A percentile compares a stretch with the other conserved stretches of the same genome.
Evolutionary conservation across 148 eudicot species (phyloP).

Genomic region (Persicaria tinctoria): DNA sequence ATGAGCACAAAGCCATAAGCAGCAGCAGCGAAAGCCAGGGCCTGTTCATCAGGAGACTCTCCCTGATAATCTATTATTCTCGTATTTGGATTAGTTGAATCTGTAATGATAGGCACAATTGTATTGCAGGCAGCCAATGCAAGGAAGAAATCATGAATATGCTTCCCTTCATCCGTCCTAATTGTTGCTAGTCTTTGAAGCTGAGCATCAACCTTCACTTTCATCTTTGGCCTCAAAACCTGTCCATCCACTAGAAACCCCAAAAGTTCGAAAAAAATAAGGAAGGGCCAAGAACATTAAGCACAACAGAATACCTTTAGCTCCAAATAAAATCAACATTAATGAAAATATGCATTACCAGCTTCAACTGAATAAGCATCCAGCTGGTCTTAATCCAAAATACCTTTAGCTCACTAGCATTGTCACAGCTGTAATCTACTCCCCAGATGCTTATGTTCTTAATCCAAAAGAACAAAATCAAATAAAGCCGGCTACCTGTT

Average conservation of each 20-base stretch:
- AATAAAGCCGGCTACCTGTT: too few species aligned
- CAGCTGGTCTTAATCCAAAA: too few species aligned
- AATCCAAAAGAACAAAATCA: too few species aligned
- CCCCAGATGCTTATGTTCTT: slow-evolving; percentile 87
- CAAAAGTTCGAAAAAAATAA: too few species aligned
- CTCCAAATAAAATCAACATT: too few species aligned
- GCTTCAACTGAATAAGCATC: slow-evolving; percentile 40
- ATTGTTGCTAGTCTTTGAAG: slow-evolving; percentile 42
- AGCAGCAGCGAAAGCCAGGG: slow-evolving; percentile 97
- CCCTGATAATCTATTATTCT: slow-evolving; percentile 86
- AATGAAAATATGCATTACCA: slow-evolving; percentile 28
- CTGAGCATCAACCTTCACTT: slow-evolving; percentile 64
- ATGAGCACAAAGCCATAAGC: slow-evolving; percentile 85
- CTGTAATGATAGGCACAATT: slow-evolving; percentile 73
- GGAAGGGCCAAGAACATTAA: too few species aligned
- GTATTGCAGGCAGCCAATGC: slow-evolving; percentile 98
- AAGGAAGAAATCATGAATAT: slow-evolving; percentile 63
- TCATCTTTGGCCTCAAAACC: slow-evolving; percentile 70
- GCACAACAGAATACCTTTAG: too few species aligned
- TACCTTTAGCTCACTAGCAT: slow-evolving; percentile 30
- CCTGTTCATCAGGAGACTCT: slow-evolving; percentile 99
- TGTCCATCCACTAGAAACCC: too few species aligned
- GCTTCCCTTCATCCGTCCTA: slow-evolving; percentile 41
- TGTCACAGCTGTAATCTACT: slow-evolving; percentile 49
- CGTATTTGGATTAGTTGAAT: slow-evolving; percentile 48